Evolutionary conservation across 352 stramenopile species (phyloP).

Genomic region (Plasmopara viticola): DNA sequence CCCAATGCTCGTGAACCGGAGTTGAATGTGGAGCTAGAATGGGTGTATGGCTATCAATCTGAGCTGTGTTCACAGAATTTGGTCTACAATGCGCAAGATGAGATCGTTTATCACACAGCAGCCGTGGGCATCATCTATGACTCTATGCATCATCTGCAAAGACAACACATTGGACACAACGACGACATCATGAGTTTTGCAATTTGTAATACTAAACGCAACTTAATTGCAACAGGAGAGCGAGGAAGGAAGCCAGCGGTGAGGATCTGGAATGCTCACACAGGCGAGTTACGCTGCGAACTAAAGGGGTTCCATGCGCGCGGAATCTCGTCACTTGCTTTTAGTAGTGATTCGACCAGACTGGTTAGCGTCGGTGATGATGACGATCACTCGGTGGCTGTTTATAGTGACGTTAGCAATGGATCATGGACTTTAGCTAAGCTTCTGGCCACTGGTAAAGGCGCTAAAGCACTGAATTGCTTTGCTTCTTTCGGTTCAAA

Average conservation of each 20-base stretch:
- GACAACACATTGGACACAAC: conserved; percentile 70
- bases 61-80: conserved; percentile 77
- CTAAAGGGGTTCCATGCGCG: conserved; percentile 63
- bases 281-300: conserved; percentile 50
- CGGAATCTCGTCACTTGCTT: conserved; percentile 65
- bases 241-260: conserved; percentile 67
- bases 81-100: conserved; percentile 54
- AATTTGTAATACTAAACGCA: conserved; percentile 41
- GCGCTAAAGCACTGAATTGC: conserved; percentile 46
- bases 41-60: conserved; percentile 79
- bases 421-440: conserved; percentile 56
- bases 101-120: conserved; percentile 86
- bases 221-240: conserved; percentile 85
- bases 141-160: conserved; percentile 61
- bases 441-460: conserved; percentile 40
- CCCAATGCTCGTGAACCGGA: conserved; percentile 60
- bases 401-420: conserved; percentile 69
- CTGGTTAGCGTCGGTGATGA: conserved; percentile 73
- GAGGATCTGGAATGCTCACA: conserved; percentile 81
- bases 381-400: conserved; percentile 71
- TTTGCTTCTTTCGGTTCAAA: conserved; percentile 45
- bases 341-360: conserved; percentile 46
- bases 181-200: conserved; percentile 87
- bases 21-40: conserved; percentile 66
- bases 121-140: conserved; percentile 84